phyloP scores from a whole-genome alignment of 108 stramenopile species.

The Pelagomonas calceolata region DNA sequence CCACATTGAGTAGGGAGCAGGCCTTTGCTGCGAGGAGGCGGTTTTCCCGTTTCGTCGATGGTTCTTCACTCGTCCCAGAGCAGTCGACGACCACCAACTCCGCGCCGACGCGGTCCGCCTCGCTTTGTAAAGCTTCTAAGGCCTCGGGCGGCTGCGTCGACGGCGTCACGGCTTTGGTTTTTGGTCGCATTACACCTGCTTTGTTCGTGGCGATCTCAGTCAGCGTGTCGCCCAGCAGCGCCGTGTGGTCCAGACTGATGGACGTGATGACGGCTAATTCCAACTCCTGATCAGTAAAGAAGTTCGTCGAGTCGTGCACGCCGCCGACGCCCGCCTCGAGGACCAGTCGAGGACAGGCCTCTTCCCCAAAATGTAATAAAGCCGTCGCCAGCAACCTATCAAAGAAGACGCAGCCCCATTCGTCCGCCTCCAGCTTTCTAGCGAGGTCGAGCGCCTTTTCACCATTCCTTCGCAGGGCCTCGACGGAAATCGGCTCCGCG shows the following conservation, averaged over 20 bases:
- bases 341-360: slow-evolving; percentile 3
- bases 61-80: no score
- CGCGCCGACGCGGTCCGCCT: no score
- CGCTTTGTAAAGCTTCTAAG: no score
- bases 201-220: slow-evolving; percentile 18
- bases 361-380: slow-evolving; percentile 8
- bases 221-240: slow-evolving; percentile 5
- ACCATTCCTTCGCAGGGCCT: background rate
- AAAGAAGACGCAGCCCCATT: slow-evolving; percentile 15
- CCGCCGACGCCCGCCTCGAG: slow-evolving; percentile 27
- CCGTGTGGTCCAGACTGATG: slow-evolving; percentile 22
- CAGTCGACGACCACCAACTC: no score
- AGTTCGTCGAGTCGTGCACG: slow-evolving; percentile 28
- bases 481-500: slow-evolving; percentile 6
- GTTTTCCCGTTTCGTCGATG: no score
- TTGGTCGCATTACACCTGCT: slow-evolving; percentile 6
- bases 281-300: background rate
- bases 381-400: slow-evolving; percentile 20
- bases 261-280: slow-evolving; percentile 14
- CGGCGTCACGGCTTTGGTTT: no score
- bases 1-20: no score
- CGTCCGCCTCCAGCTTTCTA: background rate
- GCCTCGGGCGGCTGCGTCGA: no score
- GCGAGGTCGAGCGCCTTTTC: no score
- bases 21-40: no score